Conservation (phyloP, 164 flowering plant species). For the Macadamia integrifolia region DNA sequence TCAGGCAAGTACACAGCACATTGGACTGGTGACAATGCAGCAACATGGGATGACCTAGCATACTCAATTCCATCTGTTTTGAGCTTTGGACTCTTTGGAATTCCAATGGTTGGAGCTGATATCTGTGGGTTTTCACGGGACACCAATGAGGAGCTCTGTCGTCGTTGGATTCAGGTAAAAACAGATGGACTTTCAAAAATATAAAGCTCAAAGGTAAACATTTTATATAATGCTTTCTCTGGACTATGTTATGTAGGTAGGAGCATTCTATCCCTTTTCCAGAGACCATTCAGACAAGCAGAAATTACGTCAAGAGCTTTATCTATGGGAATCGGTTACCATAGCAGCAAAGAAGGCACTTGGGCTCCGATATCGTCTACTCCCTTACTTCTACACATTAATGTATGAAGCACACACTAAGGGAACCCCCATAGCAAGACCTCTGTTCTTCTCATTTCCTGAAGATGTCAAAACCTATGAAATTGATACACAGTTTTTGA, state of each 20-base stretch:
- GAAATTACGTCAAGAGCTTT: slow-evolving; percentile 56
- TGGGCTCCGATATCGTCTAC: slow-evolving; percentile 43
- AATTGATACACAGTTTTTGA: slow-evolving; percentile 57
- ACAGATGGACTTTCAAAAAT: too few species aligned
- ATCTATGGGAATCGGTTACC: slow-evolving; percentile 71
- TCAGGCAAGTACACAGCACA: slow-evolving; percentile 84
- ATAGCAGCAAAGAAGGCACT: slow-evolving; percentile 36
- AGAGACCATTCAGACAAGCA: slow-evolving; percentile 53
- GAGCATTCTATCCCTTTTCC: slow-evolving; percentile 81
- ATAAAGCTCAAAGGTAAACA: not conserved
- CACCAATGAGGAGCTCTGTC: slow-evolving; percentile 73
- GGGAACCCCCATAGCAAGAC: slow-evolving; percentile 67
- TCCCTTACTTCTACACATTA: slow-evolving; percentile 61
- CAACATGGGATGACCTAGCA: slow-evolving; percentile 72
- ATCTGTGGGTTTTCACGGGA: slow-evolving; percentile 64
- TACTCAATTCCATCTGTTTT: slow-evolving; percentile 54
- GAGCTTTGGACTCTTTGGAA: slow-evolving; percentile 68
- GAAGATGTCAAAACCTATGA: slow-evolving; percentile 47
- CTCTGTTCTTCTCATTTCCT: slow-evolving; percentile 78
- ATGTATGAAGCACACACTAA: slow-evolving; percentile 58
- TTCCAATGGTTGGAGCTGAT: slow-evolving; percentile 92
- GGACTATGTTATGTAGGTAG: slow-evolving; percentile 39
- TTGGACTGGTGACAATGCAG: slow-evolving; percentile 85
- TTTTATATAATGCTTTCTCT: not conserved
- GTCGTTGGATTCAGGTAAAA: slow-evolving; percentile 79